These are phyloP conservation scores for Phytophthora capsici DNA, from an alignment of 352 stramenopile species.

Conservation along the genomic window DNA sequence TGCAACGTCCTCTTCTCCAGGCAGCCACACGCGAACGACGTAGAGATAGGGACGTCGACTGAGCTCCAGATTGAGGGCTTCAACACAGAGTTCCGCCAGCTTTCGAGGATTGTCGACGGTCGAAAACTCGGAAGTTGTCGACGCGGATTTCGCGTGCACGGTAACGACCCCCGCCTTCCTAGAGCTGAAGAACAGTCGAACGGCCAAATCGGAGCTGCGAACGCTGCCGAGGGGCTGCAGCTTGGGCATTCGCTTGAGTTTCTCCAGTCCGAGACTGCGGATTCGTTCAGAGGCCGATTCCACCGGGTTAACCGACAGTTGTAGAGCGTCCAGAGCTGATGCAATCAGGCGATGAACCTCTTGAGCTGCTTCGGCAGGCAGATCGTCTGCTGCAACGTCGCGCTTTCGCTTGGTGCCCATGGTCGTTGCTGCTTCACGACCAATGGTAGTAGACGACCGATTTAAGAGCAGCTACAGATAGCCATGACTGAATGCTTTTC, in stretches of 20 bases:
- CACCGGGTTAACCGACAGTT: slow-evolving; percentile 14
- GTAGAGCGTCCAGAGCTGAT: slow-evolving; percentile 9
- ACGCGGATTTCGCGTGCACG: slow-evolving; percentile 13
- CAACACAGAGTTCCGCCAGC: slow-evolving; percentile 38
- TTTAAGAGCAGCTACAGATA: slow-evolving; percentile 12
- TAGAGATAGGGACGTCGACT: slow-evolving; percentile 21
- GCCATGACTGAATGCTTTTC: neutral
- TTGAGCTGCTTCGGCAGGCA: slow-evolving; percentile 12
- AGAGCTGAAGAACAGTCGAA: slow-evolving; percentile 38
- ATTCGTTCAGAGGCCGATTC: slow-evolving; percentile 12
- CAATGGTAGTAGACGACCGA: slow-evolving; percentile 2
- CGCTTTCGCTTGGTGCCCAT: slow-evolving; percentile 41
- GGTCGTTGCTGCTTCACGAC: neutral
- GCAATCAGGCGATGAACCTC: slow-evolving; percentile 25
- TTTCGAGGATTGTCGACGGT: slow-evolving; percentile 32
- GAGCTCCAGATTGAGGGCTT: slow-evolving; percentile 34
- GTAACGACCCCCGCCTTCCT: slow-evolving; percentile 18
- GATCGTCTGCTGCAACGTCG: slow-evolving; percentile 6
- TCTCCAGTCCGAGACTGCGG: slow-evolving; percentile 16
- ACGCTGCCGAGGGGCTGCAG: slow-evolving; percentile 35
- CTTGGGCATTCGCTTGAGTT: slow-evolving; percentile 33
- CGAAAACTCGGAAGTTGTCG: slow-evolving; percentile 22
- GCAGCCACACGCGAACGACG: slow-evolving; percentile 40
- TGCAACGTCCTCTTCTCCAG: slow-evolving; percentile 23
- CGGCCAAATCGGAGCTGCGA: slow-evolving; percentile 35